These are phyloP conservation scores for Amanita pseudoporphyria DNA, from an alignment of 768 basidiomycete genomes.

Conservation along the genomic window DNA sequence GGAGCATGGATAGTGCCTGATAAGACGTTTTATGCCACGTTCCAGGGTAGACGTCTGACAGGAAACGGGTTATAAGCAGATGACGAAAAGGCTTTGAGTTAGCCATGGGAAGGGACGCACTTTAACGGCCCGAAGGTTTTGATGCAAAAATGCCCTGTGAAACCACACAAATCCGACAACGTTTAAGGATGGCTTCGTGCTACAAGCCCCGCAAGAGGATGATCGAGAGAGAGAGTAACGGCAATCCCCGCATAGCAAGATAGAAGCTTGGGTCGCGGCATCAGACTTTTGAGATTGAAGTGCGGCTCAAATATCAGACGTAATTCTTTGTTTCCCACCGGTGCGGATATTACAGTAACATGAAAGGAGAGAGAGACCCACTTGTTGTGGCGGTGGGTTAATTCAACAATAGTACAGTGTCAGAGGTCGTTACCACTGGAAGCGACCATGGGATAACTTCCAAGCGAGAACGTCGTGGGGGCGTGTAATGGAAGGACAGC, in stretches of 20 bases:
- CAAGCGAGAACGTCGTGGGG: neutral
- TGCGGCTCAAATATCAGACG: neutral
- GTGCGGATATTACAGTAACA: neutral
- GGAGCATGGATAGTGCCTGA: neutral
- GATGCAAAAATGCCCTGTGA: neutral
- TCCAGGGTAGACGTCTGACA: neutral
- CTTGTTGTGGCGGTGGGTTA: slow-evolving; percentile 1
- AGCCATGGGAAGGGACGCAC: slow-evolving; percentile 1
- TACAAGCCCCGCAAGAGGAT: neutral
- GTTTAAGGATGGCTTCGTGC: neutral
- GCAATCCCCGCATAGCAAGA: neutral
- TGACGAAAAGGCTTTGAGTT: neutral
- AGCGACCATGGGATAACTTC: neutral
- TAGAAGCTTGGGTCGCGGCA: neutral
- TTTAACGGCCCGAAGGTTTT: neutral
- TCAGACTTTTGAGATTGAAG: slow-evolving; percentile 3
- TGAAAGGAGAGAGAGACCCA: neutral
- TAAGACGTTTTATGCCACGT: neutral
- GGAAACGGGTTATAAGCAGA: neutral
- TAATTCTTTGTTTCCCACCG: neutral
- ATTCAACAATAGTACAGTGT: slow-evolving; percentile 2
- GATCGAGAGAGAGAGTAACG: neutral
- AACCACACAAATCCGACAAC: neutral
- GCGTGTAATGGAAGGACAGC: neutral
- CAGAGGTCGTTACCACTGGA: neutral